Conservation (phyloP, 108 stramenopile species). For the Cylindrotheca fusiformis region DNA sequence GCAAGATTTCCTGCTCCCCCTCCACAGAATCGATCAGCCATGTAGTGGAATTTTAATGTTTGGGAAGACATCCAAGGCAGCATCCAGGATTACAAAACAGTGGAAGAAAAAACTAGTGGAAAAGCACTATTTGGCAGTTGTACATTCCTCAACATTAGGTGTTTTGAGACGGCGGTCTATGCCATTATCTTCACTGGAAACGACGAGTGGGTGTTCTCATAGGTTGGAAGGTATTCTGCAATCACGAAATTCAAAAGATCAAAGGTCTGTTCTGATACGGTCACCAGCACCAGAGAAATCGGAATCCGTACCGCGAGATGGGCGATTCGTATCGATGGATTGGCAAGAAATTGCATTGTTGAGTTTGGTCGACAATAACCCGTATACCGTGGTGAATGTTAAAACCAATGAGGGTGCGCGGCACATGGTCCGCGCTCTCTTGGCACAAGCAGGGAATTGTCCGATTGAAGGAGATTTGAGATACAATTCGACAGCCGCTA, state of each 20-base stretch:
- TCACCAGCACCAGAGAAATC: too few species aligned
- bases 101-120: constrained; percentile 60
- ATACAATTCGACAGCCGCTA: constrained; percentile 36
- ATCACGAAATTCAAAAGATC: too few species aligned
- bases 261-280: too few species aligned
- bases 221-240: too few species aligned
- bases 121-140: constrained; percentile 47
- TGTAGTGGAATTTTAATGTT: constrained; percentile 77
- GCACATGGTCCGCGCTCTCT: constrained; percentile 79
- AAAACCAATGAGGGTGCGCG: constrained; percentile 71
- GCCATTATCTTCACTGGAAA: too few species aligned
- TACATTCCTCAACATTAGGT: background rate
- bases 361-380: background rate
- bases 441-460: constrained; percentile 51
- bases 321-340: too few species aligned
- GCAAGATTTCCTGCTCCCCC: constrained; percentile 63
- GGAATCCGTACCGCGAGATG: too few species aligned
- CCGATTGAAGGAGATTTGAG: constrained; percentile 78
- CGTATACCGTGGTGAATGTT: constrained; percentile 29
- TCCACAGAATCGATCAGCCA: constrained; percentile 86
- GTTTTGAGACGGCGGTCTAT: background rate
- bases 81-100: constrained; percentile 59
- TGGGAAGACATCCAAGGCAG: constrained; percentile 80
- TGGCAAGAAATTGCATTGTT: too few species aligned
- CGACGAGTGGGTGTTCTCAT: too few species aligned